phyloP scores from a whole-genome alignment of 495 filamentous ascomycete species.

The Penicillium pulvis region DNA sequence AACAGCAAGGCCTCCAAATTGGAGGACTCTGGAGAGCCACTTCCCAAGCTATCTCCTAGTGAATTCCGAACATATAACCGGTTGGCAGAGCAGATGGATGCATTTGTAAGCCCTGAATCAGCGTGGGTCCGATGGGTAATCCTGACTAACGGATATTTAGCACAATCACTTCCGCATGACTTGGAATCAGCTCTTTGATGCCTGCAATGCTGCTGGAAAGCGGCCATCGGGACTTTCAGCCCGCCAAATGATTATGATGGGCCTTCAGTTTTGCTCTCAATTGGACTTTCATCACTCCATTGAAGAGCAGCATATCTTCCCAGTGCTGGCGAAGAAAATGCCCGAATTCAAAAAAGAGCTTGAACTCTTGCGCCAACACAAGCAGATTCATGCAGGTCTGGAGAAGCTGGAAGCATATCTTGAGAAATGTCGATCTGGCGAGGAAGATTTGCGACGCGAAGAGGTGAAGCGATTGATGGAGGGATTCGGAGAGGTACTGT shows the following conservation, averaged over 20 bases:
- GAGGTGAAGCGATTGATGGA: slow-evolving; percentile 74
- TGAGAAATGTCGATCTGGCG: slow-evolving; percentile 59
- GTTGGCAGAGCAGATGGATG: slow-evolving; percentile 77
- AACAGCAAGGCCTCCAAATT: background rate
- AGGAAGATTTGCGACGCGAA: slow-evolving; percentile 66
- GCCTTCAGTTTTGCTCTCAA: slow-evolving; percentile 65
- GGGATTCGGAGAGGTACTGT: slow-evolving; percentile 64
- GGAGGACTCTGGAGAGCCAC: slow-evolving; percentile 5
- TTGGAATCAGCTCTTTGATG: slow-evolving; percentile 69
- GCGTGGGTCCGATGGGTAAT: background rate
- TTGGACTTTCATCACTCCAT: slow-evolving; percentile 80
- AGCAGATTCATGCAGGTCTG: slow-evolving; percentile 77
- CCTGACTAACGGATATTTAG: slow-evolving; percentile 33
- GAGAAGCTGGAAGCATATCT: slow-evolving; percentile 73
- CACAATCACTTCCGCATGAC: slow-evolving; percentile 76
- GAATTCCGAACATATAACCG: slow-evolving; percentile 71
- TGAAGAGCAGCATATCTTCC: slow-evolving; percentile 84
- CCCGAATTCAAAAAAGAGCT: slow-evolving; percentile 70
- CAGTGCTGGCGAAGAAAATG: slow-evolving; percentile 75
- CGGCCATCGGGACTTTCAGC: slow-evolving; percentile 61
- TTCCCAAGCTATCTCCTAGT: slow-evolving; percentile 49
- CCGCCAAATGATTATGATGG: slow-evolving; percentile 63
- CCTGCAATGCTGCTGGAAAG: slow-evolving; percentile 56
- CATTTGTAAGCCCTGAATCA: slow-evolving; percentile 54
- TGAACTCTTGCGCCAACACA: slow-evolving; percentile 76